These are phyloP conservation scores for Lachnellula arida DNA, from an alignment of 2,329 filamentous ascomycete species.

Conservation along the genomic window DNA sequence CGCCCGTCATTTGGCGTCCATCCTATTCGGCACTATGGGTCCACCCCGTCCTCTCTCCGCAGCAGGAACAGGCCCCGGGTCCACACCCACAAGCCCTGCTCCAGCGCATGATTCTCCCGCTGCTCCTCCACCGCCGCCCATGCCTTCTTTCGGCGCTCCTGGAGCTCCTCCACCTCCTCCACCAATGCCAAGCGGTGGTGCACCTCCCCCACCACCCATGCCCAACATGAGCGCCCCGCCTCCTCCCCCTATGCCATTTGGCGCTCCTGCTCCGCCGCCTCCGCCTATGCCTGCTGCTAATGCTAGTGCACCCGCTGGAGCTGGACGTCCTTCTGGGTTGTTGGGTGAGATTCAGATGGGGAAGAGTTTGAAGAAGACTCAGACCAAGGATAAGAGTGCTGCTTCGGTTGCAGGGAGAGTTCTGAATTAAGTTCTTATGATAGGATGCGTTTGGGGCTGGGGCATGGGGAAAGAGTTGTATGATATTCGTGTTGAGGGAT, in stretches of 20 bases:
- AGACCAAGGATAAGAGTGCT: constrained; percentile 80
- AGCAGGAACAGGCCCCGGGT: constrained; percentile 61
- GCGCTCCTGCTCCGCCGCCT: constrained; percentile 37
- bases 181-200: constrained; percentile 39
- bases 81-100: constrained; percentile 39
- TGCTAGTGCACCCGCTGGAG: constrained; percentile 30
- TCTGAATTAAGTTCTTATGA: constrained; percentile 31
- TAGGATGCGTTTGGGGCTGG: background rate
- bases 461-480: background rate
- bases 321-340: constrained; percentile 56
- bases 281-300: constrained; percentile 15
- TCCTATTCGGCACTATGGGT: constrained; percentile 95
- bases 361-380: constrained; percentile 74
- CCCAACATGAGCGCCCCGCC: constrained; percentile 29
- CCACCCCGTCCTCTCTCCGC: constrained; percentile 85
- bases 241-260: constrained; percentile 32
- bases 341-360: constrained; percentile 81
- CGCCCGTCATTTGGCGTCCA: constrained; percentile 88
- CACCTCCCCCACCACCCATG: constrained; percentile 35
- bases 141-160: constrained; percentile 37
- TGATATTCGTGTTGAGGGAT: too few relatives aligned
- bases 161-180: constrained; percentile 42
- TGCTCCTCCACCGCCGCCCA: constrained; percentile 43
- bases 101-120: constrained; percentile 36
- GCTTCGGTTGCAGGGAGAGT: constrained; percentile 74